phyloP scores from a whole-genome alignment of 106 monocot species.

The Allium cepa region DNA sequence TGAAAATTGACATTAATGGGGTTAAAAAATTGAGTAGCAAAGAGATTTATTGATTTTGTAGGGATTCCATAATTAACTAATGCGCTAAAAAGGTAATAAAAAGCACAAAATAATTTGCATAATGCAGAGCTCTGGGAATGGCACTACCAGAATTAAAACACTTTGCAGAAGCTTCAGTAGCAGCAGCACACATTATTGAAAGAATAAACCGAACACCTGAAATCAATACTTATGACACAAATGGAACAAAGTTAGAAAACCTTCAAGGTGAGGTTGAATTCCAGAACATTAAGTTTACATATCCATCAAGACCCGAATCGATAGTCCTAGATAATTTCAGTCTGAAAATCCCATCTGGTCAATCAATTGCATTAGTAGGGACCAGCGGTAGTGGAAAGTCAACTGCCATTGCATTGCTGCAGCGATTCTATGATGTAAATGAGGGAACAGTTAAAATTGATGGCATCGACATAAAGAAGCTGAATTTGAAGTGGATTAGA shows the following conservation, averaged over 20 bases:
- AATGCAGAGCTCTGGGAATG: slow-evolving; percentile 56
- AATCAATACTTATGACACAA: slow-evolving; percentile 32
- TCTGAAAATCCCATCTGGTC: slow-evolving; percentile 44
- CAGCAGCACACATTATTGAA: slow-evolving; percentile 35
- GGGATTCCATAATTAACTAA: too few relatives aligned
- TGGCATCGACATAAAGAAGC: slow-evolving; percentile 45
- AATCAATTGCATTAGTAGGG: slow-evolving; percentile 62
- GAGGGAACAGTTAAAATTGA: slow-evolving; percentile 48
- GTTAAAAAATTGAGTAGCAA: too few relatives aligned
- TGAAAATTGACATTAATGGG: too few relatives aligned
- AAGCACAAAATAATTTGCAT: background rate
- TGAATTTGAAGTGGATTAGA: slow-evolving; percentile 58
- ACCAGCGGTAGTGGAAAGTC: slow-evolving; percentile 77
- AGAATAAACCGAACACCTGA: slow-evolving; percentile 46
- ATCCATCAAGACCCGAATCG: slow-evolving; percentile 54
- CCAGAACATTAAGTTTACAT: slow-evolving; percentile 36
- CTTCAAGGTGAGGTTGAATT: slow-evolving; percentile 52
- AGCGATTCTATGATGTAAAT: slow-evolving; percentile 61
- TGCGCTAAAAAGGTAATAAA: too few relatives aligned
- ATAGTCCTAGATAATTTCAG: slow-evolving; percentile 36
- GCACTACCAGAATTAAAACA: slow-evolving; percentile 83
- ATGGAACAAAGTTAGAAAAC: slow-evolving; percentile 13
- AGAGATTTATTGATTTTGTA: too few relatives aligned
- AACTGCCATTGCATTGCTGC: slow-evolving; percentile 49
- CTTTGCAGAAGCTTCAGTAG: slow-evolving; percentile 65